Base-by-base conservation (phyloP, 2,329 filamentous ascomycete species). In the Cephalotrichum gorgonifer region DNA sequence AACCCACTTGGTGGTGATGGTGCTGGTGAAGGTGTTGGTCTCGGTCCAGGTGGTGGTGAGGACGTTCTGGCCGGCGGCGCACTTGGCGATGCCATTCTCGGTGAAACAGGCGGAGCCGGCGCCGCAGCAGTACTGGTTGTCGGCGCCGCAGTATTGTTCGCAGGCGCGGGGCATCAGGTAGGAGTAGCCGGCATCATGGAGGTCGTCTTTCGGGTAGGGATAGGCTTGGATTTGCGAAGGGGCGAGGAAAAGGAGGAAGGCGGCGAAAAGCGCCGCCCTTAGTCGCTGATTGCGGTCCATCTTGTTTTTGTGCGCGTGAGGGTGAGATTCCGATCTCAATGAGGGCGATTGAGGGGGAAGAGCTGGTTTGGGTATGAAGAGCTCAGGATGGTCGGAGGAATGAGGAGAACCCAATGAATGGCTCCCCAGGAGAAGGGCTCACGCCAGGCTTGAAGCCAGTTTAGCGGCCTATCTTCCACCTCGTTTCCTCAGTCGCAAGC, bases 21-120 rank as follows among this genome's bases (percentile, higher is more conserved):
- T 81, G 61, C 73, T 80, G 50, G 80, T 83, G 60, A 69, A 78
- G 2, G 78, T 79, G 54, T 68, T 66, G 41, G 78, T 81, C 64
- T 75, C 68, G 25, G 78, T 82, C 75, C 76, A 82, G 4, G 79
- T 83, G 8, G 74, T 76, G 30, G 75, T 78, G 62, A 68, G 73
- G 49, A 63, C 64, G 44, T 57, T 57, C 48, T 58, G 59, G 51
- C 55, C 57, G 27, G 60, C 62, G n/a, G n/a, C n/a, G 56, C 78
- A 81, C 47, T 68, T 72, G 27, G 77, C 76, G 38, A 75, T 64
- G 55, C 70, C 68, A 54, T 65, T 62, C 5, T 66, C 60, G 6
- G 78, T 81, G 50, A 69, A 72, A 67, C 79, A 82, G 28, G 64
- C 57, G 57, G 77, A 62, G 48, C 66, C 67, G 48, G 62, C 55